A percentile compares a stretch with the other conserved stretches of the same genome.
Conservation (phyloP, 2,329 filamentous ascomycete genomes). For the Alternaria arbusti region DNA sequence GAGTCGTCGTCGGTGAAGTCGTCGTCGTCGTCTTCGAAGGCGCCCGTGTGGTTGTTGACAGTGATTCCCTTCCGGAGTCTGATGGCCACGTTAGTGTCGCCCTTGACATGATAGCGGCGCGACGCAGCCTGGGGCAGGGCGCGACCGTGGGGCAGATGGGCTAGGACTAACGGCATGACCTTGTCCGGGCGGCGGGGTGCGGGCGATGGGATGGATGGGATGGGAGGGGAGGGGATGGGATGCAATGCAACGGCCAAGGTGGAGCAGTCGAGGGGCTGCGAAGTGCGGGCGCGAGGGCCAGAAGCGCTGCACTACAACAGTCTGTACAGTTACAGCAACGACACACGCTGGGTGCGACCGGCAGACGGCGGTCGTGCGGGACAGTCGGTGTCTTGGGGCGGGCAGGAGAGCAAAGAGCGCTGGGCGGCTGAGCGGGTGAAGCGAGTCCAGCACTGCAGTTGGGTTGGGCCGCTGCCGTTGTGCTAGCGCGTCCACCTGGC, state of each 20-base stretch:
- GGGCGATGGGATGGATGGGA: not conserved
- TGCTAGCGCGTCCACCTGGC: not conserved
- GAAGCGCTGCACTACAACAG: constrained; percentile 7
- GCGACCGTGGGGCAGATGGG: constrained; percentile 44
- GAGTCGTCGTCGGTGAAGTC: constrained; percentile 41
- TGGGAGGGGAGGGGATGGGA: not conserved
- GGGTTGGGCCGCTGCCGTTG: not conserved
- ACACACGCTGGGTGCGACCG: not conserved
- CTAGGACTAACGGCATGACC: constrained; percentile 52
- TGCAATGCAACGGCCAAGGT: not conserved
- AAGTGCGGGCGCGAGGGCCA: not conserved
- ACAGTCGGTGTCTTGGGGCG: constrained; percentile 1
- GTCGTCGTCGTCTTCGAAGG: constrained; percentile 34
- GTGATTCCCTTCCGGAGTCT: constrained; percentile 48
- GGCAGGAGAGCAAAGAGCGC: not conserved
- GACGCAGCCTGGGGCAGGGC: constrained; percentile 27
- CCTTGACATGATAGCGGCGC: constrained; percentile 26
- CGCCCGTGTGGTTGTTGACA: constrained; percentile 48
- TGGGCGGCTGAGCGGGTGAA: not conserved
- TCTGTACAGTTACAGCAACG: not conserved
- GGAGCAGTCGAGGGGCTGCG: not conserved
- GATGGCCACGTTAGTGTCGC: constrained; percentile 49
- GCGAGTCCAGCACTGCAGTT: not conserved
- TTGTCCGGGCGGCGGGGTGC: constrained; percentile 27
- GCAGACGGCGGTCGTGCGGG: not conserved